A percentile compares a stretch with the other conserved stretches of the same genome.
Conservation (phyloP, 2,329 filamentous ascomycete species). For the Tolypocladium tundrense region DNA sequence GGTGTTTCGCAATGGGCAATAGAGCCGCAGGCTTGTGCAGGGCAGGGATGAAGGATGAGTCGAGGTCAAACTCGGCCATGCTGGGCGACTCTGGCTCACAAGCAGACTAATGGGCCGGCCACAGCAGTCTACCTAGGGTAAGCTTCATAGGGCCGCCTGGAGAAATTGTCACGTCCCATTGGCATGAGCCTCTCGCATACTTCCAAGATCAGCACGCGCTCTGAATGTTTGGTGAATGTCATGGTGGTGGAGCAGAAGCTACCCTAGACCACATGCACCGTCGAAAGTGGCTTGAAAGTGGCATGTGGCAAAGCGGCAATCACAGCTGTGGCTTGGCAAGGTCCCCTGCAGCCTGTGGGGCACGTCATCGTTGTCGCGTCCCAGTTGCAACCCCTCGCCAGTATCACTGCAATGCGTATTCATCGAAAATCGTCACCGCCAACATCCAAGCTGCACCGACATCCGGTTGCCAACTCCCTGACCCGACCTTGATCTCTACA, state of each 20-base stretch:
- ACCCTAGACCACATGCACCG: neutral
- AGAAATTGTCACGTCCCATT: neutral
- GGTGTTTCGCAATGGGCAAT: conserved; percentile 79
- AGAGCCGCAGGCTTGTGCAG: conserved; percentile 77
- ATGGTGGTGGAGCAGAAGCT: neutral
- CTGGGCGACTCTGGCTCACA: neutral
- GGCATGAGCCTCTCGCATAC: neutral
- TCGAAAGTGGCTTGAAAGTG: neutral
- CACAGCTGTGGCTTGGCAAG: conserved; percentile 11
- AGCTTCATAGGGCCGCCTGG: neutral
- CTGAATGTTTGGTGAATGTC: neutral
- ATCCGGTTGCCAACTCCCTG: neutral
- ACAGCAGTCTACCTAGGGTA: neutral
- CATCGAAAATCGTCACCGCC: neutral
- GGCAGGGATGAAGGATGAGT: conserved; percentile 60
- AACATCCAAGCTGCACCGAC: neutral
- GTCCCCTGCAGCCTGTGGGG: conserved; percentile 16
- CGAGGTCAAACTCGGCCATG: conserved; percentile 49
- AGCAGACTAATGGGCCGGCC: neutral
- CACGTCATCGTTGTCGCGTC: conserved; percentile 23
- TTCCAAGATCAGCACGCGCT: neutral
- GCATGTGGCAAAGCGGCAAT: conserved; percentile 1
- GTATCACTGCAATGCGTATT: neutral
- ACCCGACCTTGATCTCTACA: neutral
- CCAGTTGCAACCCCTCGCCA: conserved; percentile 2